Evolutionary conservation across 1,284 basidiomycete species (phyloP), one percentile per base, ranked within the genome.

Genomic region (Ceratobasidium sp.): DNA sequence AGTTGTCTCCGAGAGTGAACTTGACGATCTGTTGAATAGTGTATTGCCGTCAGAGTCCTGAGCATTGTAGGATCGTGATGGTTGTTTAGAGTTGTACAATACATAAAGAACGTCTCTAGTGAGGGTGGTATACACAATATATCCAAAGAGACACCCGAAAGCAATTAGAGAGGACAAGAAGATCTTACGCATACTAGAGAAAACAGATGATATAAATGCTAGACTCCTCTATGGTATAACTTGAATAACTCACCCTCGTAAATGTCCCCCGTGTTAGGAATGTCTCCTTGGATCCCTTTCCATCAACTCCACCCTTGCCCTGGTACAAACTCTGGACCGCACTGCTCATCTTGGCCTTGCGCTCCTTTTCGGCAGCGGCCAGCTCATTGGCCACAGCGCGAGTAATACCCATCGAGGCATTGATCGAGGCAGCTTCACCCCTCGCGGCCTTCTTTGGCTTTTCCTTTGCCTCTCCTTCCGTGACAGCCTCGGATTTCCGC

Each of bases 241-340:
- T n/a, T n/a, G n/a, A n/a, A n/a, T n/a, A n/a, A n/a, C 91, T 77
- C 78, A 92, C 91, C 80, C 92, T 85, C 23, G 89, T 93, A 76
- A 93, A 93, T 3, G 92, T 93, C 2, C 86, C 87, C 86, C 89
- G 89, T 0, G 92, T 93, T 86, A 90, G 91, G 76, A 93, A 93
- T 8, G 91, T 92, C 81, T 92, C 90, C 78, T 92, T 91, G 78
- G 81, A 84, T 73, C 84, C 84, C 46, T 81, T 79, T 9, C 84
- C 84, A 69, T 86, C 83, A 72, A 84, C 85, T 12, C 84, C 84
- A 69, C 85, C 83, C 73, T 84, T 85, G 26, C 81, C 78, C 39
- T 80, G 82, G 78, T 93, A 93, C 64, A 93, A 76, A 59, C 88
- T 90, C 80, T 89, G 89, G 39, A 93, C 86, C 14, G 90, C 90